Base-by-base conservation (phyloP, 495 filamentous ascomycete genomes). In the Neohortaea acidophila region DNA sequence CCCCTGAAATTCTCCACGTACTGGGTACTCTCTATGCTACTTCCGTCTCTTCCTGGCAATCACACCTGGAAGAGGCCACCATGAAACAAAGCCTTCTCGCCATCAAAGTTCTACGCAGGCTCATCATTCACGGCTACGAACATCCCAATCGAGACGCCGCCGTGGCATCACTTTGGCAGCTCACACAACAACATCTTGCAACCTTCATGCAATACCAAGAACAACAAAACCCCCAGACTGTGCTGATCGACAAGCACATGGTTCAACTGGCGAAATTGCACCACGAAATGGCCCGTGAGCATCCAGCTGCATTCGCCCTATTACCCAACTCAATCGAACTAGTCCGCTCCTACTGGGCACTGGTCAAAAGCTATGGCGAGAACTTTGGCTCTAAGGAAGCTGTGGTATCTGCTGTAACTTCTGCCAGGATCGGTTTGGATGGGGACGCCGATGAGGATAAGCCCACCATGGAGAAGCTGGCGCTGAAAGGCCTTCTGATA, bases 241-340 rank as follows among this genome's bases (percentile, higher is more conserved):
- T 7, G 3, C 45, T 76, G 21, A 59, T 91, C n/a, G 79, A 81
- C 45, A 85, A 85, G 49, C 87, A 94, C 44, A 61, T 91, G 6
- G 52, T 91, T 34, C 87, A 94, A 53, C 74, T 94, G 32, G 75
- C 87, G 9, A 96, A 97, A 59, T 64, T 96, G 7, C 86, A 94
- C 56, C 63, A 89, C 17, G 74, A 84, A 27, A 87, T 94, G 78
- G 72, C 77, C 3, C 66, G 65, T 34, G 54, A 58, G 9, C 83
- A 87, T 51, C 77, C 84, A 8, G 75, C 76, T 4, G 77, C 81
- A 20, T 96, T 93, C 59, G 76, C 77, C 0, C 58, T 81, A 10
- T 67, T 97, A 4, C 81, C 84, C 2, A 72, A 81, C 43, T 82
- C 82, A 21, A 61, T 87, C 3, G 60, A 69, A 10, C 70, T 97